Base-by-base conservation (phyloP, 305 asterid species). In the Stenogyne calaminthoides region DNA sequence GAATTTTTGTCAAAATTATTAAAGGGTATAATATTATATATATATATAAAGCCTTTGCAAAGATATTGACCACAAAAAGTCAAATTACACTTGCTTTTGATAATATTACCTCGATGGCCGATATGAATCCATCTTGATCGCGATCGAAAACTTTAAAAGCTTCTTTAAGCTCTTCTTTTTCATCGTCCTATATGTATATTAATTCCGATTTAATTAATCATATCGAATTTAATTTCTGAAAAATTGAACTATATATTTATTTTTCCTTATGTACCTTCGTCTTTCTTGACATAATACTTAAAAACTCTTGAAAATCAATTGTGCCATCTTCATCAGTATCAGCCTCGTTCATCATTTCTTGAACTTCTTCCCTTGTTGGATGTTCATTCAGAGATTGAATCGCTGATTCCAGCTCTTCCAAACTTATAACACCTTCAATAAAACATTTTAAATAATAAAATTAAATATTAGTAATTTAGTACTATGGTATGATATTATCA, bases 51-150 rank as follows among this genome's bases (percentile, higher is more conserved):
- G 36, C 4, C 36, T 32, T 32, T 4, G 36, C 36, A 32, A 32
- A 32, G 6, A 5, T 32, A 32, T 32, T 32, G 36, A 32, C 36
- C 36, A 32, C 0, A 32, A 32, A 32, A 32, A 32, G 36, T 32
- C 36, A 32, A 32, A 32, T 4, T 0, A 32, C 36, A 0, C 3
- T 25, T 25, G 29, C 29, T 25, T 25, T n/a, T 25, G 2, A 25
- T 25, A 25, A 25, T 32, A 3, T 32, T 39, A 91, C 96, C 96
- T 91, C 96, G 42, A 60, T 55, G 47, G 91, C 87, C 1, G 96
- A 91, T 65, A 91, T 91, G 84, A 86, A 88, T 69, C 97, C 97
- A 81, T 91, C 97, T 82, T 89, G 95, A 76, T 91, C 96, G 10
- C 90, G 73, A 55, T 91, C 95, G 66, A 91, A 91, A 16, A 91